Evolutionary conservation across 2,329 filamentous ascomycete genomes (phyloP), one percentile per base, ranked within the genome.

Genomic region (Aspergillus unguis): DNA sequence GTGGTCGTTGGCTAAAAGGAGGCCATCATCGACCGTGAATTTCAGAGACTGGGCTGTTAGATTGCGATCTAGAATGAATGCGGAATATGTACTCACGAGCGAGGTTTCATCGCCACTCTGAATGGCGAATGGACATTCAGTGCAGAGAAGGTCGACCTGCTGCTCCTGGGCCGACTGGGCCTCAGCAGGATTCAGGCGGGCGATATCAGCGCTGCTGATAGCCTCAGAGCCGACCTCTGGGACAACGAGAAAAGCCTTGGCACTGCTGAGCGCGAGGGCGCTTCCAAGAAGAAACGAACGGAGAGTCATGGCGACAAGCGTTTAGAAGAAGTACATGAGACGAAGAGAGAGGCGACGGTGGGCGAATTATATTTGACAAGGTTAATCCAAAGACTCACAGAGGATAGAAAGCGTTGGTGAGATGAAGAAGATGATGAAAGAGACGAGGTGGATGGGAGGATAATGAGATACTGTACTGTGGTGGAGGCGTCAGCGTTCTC

Each of bases 51-150:
- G 28, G 45, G 27, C 4, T n/a, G 31, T 50, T 45, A 47, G 51
- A 38, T 17, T 40, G 33, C 4, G 7, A 5, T 17, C 6, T 10
- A 2, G 11, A 5, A 35, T 31, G 9, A 23, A 6, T 23, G 23
- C n/a, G 6, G 28, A 10, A 23, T 11, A n/a, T 31, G 3, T 5
- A 64, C 70, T 51, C 62, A 75, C 72, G 60, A 75, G 55, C 41
- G 62, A 64, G 3, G 71, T 70, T 47, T 68, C 59, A 54, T 64
- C 65, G 53, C 63, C 65, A 52, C 51, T 73, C 65, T 51, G 65
- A 61, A 68, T 66, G 68, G 62, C 54, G 58, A 74, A 71, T 1
- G 71, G 72, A 49, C 72, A 75, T 40, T 73, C 68, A 31, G 63
- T 61, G 58, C 72, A 75, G 42, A 59, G 55, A 23, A 75, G 59